A percentile compares a stretch with the other conserved stretches of the same genome.
Conservation (phyloP, 164 flowering plant genomes). For the Aristolochia contorta region DNA sequence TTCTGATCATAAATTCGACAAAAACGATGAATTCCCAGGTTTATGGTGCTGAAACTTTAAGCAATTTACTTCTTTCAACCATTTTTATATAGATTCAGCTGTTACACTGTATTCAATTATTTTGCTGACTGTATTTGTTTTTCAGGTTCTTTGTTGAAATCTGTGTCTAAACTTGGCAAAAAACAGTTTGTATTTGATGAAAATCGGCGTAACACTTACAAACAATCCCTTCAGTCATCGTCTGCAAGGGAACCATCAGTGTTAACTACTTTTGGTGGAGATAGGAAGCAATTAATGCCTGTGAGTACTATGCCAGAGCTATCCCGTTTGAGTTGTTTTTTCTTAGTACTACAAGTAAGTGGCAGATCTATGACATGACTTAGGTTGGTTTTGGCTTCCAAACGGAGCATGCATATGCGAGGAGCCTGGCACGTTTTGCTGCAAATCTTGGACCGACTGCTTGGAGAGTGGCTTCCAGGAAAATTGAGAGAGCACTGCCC, state of each 20-base stretch:
- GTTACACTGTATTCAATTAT: not conserved
- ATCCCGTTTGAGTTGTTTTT: not conserved
- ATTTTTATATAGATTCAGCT: not conserved
- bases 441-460: slow-evolving; percentile 74
- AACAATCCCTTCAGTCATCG: slow-evolving; percentile 22
- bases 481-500: slow-evolving; percentile 49
- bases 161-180: slow-evolving; percentile 36
- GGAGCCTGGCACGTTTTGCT: slow-evolving; percentile 80
- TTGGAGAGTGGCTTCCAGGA: slow-evolving; percentile 70
- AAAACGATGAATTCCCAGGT: slow-evolving; percentile 48
- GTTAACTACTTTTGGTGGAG: slow-evolving; percentile 38
- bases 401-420: slow-evolving; percentile 57
- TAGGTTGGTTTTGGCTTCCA: slow-evolving; percentile 94
- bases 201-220: slow-evolving; percentile 59
- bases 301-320: slow-evolving; percentile 28
- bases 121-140: not conserved
- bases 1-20: slow-evolving; percentile 28
- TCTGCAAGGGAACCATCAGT: slow-evolving; percentile 31
- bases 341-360: not conserved
- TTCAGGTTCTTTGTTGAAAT: slow-evolving; percentile 34
- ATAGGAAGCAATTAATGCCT: slow-evolving; percentile 55
- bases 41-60: not conserved
- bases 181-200: slow-evolving; percentile 44
- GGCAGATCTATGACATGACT: not conserved
- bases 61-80: not conserved